Evolutionary conservation across 2,329 filamentous ascomycete species (phyloP).

Genomic region (Fusarium avenaceum): DNA sequence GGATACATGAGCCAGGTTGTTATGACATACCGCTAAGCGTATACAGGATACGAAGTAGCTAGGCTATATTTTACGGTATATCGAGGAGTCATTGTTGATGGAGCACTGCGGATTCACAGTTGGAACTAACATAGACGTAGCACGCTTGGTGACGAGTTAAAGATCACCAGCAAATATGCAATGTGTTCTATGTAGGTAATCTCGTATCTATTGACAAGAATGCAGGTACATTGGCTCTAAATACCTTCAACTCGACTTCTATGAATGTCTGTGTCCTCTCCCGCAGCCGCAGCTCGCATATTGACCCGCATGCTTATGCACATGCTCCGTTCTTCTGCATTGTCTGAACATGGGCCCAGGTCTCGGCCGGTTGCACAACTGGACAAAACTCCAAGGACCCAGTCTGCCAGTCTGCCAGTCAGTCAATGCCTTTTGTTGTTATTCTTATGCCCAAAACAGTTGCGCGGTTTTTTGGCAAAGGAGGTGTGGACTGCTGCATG

Average conservation of each 20-base stretch:
- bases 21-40: conserved; percentile 15
- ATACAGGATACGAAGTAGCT: conserved; percentile 10
- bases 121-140: conserved; percentile 6
- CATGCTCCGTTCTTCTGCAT: conserved; percentile 28
- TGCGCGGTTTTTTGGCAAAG: conserved; percentile 41
- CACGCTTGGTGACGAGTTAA: conserved; percentile 13
- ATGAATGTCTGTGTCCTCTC: conserved; percentile 23
- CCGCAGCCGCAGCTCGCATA: conserved; percentile 23
- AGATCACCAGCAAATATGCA: conserved; percentile 7
- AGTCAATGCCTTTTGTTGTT: conserved; percentile 11
- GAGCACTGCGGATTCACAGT: neutral
- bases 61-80: neutral
- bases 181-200: neutral
- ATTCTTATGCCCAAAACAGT: conserved; percentile 6
- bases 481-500: conserved; percentile 38
- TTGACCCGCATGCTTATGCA: conserved; percentile 29
- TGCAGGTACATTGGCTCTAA: conserved; percentile 6
- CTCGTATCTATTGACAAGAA: conserved; percentile 13
- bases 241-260: conserved; percentile 14
- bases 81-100: neutral
- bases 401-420: conserved; percentile 25
- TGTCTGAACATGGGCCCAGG: conserved; percentile 21
- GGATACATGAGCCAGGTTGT: conserved; percentile 8
- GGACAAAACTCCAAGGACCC: conserved; percentile 28
- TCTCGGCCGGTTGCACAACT: conserved; percentile 44